Evolutionary conservation across 345 rosid genomes (phyloP), one percentile per base, ranked within the genome.

Genomic region (Arabidopsis suecica): DNA sequence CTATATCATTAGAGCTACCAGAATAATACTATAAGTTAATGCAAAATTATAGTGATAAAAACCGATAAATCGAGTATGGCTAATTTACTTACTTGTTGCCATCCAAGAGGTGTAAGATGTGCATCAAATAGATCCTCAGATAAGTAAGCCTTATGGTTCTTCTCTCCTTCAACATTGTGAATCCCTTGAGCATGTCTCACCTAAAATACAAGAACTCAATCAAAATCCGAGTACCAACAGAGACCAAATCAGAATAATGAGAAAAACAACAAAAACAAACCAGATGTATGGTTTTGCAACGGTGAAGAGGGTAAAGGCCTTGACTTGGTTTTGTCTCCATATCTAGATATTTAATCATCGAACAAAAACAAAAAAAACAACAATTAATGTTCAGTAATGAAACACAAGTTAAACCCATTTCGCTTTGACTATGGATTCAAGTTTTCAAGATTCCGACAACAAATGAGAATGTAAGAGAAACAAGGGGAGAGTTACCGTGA

Each of bases 141-240:
- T 37, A 79, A 41, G 78, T 85, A 89, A 18, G 84, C 83, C 0
- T 22, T 62, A 18, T 54, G 18, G 45, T 88, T 66, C 71, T 86
- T 89, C 14, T 89, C 94, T 61, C 89, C 96, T 76, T 68, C 94
- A 9, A 93, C 93, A 33, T 93, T 93, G 62, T 91, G 98, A 81
- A 89, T 56, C 78, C 98, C 97, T 76, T 93, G 93, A 16, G 97
- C 98, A 75, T 93, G 97, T 76, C 98, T 87, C 57, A 91, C 91
- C 98, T 93, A 66, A 55, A 32, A 44, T 23, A 25, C 57, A 53
- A 38, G 16, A 51, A 22, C 38, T 14, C 36, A 40, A 54, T 68
- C 50, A 68, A 16, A 68, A 55, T 38, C 38, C 13, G 44, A 18
- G 5, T 37, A 60, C 10, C 3, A 60, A 60, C 16, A 37, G 4